Percentiles rank a stretch among this genome's conserved stretches.
Evolutionary conservation across 129 eudicot genomes (phyloP).

Genomic region (Heracleum sosnowskyi): DNA sequence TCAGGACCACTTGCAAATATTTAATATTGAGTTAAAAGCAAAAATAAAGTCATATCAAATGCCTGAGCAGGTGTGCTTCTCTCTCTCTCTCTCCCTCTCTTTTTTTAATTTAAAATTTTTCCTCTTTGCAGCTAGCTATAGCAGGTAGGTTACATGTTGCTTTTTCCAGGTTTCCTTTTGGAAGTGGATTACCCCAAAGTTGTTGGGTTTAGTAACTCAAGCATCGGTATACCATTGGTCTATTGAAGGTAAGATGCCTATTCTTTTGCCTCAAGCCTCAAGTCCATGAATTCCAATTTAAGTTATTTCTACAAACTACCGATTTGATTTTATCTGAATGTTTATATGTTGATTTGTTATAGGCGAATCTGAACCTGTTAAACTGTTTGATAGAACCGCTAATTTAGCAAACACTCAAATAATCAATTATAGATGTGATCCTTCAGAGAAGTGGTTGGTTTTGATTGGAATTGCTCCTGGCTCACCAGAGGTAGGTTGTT

Average conservation of each 20-base stretch:
- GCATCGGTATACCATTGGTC: conserved; percentile 83
- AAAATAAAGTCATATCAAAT: conserved; percentile 93
- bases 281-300: background rate
- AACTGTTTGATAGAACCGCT: conserved; percentile 91
- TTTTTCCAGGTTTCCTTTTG: conserved; percentile 59
- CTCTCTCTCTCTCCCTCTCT: too few species aligned
- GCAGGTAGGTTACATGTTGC: background rate
- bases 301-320: background rate
- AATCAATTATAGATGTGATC: conserved; percentile 78
- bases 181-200: conserved; percentile 74
- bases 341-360: conserved; percentile 9
- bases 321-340: background rate
- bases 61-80: conserved; percentile 82
- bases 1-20: conserved; percentile 93
- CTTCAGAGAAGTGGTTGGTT: conserved; percentile 91
- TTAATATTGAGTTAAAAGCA: conserved; percentile 80
- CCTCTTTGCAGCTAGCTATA: background rate
- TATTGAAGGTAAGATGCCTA: conserved; percentile 46
- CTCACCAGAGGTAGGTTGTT: conserved; percentile 66
- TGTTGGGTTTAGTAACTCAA: conserved; percentile 81
- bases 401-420: conserved; percentile 82
- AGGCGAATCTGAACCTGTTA: conserved; percentile 93
- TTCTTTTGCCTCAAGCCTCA: background rate
- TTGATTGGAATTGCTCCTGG: conserved; percentile 97
- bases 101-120: background rate